Evolutionary conservation across 1,139 yeast genomes (phyloP).

Genomic region (Protomyces inundatus): DNA sequence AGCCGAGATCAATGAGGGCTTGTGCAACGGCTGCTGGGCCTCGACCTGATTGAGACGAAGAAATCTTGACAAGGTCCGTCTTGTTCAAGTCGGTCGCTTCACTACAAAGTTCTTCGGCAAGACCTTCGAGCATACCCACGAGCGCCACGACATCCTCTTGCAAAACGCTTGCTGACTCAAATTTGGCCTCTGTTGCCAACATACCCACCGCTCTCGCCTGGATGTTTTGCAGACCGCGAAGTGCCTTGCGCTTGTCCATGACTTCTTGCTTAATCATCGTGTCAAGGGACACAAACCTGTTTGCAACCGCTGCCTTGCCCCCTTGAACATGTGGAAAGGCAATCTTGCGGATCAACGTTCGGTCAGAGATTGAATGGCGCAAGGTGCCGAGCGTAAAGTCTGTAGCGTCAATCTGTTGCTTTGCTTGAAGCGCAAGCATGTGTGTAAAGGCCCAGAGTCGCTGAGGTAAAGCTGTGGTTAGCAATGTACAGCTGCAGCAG

Average conservation of each 20-base stretch:
- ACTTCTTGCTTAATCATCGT: slow-evolving; percentile 28
- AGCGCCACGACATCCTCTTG: slow-evolving; percentile 15
- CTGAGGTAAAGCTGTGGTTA: slow-evolving; percentile 31
- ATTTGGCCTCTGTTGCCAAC: slow-evolving; percentile 29
- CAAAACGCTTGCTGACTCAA: slow-evolving; percentile 26
- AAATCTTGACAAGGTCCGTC: background rate
- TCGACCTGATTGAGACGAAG: background rate
- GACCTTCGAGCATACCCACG: slow-evolving; percentile 13
- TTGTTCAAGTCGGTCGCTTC: slow-evolving; percentile 19
- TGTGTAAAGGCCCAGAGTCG: slow-evolving; percentile 28
- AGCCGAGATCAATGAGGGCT: slow-evolving; percentile 5
- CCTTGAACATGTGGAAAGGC: slow-evolving; percentile 19
- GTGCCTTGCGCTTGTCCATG: slow-evolving; percentile 30
- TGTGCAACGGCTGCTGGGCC: slow-evolving; percentile 19
- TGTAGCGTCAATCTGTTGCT: background rate
- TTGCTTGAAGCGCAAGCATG: slow-evolving; percentile 18
- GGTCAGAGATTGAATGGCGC: slow-evolving; percentile 6
- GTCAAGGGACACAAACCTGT: slow-evolving; percentile 19
- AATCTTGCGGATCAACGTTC: slow-evolving; percentile 5
- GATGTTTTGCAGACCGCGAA: slow-evolving; percentile 29
- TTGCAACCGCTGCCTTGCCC: background rate
- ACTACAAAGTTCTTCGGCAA: background rate
- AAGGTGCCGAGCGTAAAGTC: slow-evolving; percentile 10
- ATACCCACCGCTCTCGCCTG: slow-evolving; percentile 34
- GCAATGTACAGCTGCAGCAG: background rate